Base-by-base conservation (phyloP, 2,329 filamentous ascomycete genomes). In the Ophiostoma ulmi region DNA sequence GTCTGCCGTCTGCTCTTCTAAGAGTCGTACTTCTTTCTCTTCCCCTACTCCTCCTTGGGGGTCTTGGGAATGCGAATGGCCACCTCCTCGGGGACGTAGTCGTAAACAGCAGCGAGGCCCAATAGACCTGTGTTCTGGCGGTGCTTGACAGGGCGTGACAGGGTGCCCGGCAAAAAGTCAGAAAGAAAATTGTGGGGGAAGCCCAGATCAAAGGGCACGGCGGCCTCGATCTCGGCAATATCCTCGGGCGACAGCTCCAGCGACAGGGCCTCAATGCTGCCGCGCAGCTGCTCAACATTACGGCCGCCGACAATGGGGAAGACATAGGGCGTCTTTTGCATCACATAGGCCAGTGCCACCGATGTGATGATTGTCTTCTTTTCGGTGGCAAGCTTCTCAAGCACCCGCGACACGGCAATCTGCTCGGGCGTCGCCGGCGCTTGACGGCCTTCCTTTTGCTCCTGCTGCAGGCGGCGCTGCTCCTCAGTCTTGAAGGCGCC, bases 301-400 rank as follows among this genome's bases (percentile, higher is more conserved):
- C 90, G 84, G 0, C 89, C 88, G 13, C 91, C 90, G 5, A 92
- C 82, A 58, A 93, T 87, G 0, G 91, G 91, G 76, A 91, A 92
- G 14, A 93, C 88, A 75, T 91, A 87, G 0, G 89, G 86, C 0
- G 88, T 82, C 80, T 93, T 92, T 74, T 87, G 84, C 83, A 91
- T 85, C 17, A 93, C 87, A 76, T 93, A 93, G 1, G 91, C 90
- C 35, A 93, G 79, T 10, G 91, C 90, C 71, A 85, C 77, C 72
- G 81, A 82, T 20, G 82, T 84, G 73, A 84, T 79, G 69, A 78
- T 74, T 2, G 80, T 82, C 72, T 78, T 77, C 74, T 82, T 82
- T 72, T 80, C 79, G 35, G 75, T 74, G 66, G 83, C 83, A 65
- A 91, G 83, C 38, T 78, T 82, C 82, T 84, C 82, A 44, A 85